These are phyloP conservation scores for Pseudozyma sp. DNA, from an alignment of 1,284 basidiomycete genomes.

Conservation along the genomic window DNA sequence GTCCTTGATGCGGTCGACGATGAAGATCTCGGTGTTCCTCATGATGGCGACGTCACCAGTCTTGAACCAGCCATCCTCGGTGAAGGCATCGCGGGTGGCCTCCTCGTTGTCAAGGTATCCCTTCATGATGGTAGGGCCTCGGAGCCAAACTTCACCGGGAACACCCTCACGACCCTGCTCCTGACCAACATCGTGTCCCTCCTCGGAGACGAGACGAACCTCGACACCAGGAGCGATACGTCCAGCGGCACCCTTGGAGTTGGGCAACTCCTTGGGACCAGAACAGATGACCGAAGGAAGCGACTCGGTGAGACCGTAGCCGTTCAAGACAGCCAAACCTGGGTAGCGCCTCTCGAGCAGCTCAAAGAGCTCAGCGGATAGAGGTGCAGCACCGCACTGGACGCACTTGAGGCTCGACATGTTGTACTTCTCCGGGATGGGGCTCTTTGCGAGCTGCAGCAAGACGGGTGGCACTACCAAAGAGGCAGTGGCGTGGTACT, in stretches of 20 bases:
- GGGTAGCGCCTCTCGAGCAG: conserved; percentile 74
- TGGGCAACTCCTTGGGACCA: conserved; percentile 41
- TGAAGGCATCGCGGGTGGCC: conserved; percentile 45
- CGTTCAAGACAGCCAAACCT: conserved; percentile 66
- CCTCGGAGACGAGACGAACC: conserved; percentile 78
- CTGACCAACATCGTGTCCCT: conserved; percentile 68
- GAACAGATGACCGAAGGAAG: conserved; percentile 73
- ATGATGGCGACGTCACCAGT: conserved; percentile 60
- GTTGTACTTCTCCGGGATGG: conserved; percentile 79
- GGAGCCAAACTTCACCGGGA: conserved; percentile 53
- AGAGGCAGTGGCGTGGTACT: conserved; percentile 76
- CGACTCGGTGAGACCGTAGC: conserved; percentile 85
- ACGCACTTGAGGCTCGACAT: conserved; percentile 76
- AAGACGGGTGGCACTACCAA: conserved; percentile 87
- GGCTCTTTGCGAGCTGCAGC: conserved; percentile 79
- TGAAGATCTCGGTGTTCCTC: conserved; percentile 56
- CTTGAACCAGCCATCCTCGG: conserved; percentile 55
- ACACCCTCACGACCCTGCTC: conserved; percentile 72
- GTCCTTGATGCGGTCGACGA: conserved; percentile 61
- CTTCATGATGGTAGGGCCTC: conserved; percentile 51
- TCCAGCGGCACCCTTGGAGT: conserved; percentile 72
- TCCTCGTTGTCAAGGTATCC: conserved; percentile 55
- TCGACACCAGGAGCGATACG: conserved; percentile 82
- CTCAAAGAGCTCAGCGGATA: conserved; percentile 76
- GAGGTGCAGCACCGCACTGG: conserved; percentile 84